Percentiles rank a stretch among this genome's conserved stretches.
These are phyloP conservation scores for Russula ochroleuca DNA, from an alignment of 768 basidiomycete genomes.

Conservation along the genomic window DNA sequence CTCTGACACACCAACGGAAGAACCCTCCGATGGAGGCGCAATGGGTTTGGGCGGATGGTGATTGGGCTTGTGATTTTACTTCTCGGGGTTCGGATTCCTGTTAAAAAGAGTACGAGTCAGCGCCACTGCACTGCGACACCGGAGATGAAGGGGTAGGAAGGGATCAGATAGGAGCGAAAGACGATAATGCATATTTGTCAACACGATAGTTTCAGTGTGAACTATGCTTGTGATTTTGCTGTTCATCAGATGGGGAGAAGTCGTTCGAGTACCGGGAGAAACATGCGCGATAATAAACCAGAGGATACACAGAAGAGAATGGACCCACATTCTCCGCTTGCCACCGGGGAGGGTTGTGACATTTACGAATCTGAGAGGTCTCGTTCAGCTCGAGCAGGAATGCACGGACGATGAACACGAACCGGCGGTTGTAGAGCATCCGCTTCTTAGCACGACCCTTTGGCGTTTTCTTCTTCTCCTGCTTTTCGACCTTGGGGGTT, in stretches of 20 bases:
- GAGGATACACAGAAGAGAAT: slow-evolving; percentile 20
- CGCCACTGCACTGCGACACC: neutral
- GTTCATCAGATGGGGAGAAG: slow-evolving; percentile 50
- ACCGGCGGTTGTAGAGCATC: slow-evolving; percentile 90
- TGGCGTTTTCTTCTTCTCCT: slow-evolving; percentile 98
- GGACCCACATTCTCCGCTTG: slow-evolving; percentile 93
- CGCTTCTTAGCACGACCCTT: slow-evolving; percentile 99
- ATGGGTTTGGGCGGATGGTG: neutral
- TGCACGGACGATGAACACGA: slow-evolving; percentile 34
- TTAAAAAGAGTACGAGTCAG: slow-evolving; percentile 16
- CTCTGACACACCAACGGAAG: slow-evolving; percentile 11
- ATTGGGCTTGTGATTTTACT: slow-evolving; percentile 30
- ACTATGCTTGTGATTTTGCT: slow-evolving; percentile 72
- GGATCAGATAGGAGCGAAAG: slow-evolving; percentile 99
- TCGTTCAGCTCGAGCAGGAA: neutral
- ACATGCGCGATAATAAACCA: slow-evolving; percentile 16
- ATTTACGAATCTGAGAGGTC: slow-evolving; percentile 72
- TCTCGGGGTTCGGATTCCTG: slow-evolving; percentile 41
- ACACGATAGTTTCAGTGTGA: slow-evolving; percentile 90
- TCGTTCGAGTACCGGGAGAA: slow-evolving; percentile 13
- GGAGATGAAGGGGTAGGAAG: slow-evolving; percentile 20
- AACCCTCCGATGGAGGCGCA: neutral
- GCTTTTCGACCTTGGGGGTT: slow-evolving; percentile 95
- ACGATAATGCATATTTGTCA: slow-evolving; percentile 84
- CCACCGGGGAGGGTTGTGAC: slow-evolving; percentile 87